Conservation (phyloP, 2,329 filamentous ascomycete genomes). For the Pseudocercospora eumusae region DNA sequence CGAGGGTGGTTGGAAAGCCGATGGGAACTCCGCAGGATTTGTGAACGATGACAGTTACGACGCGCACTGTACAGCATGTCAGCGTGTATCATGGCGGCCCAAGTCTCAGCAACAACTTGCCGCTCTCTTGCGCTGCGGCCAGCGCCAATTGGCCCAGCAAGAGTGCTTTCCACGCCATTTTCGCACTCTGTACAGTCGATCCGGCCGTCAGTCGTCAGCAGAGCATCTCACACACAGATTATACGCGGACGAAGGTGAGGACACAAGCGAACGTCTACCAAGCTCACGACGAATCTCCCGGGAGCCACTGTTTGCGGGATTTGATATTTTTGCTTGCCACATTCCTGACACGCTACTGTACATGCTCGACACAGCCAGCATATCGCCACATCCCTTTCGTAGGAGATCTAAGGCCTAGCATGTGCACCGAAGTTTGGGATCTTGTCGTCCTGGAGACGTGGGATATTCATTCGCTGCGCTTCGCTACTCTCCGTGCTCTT, state of each 20-base stretch:
- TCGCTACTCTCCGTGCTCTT: neutral
- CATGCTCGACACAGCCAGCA: neutral
- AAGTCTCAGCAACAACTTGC: neutral
- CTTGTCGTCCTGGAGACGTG: neutral
- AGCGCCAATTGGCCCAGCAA: conserved; percentile 16
- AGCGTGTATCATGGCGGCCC: neutral
- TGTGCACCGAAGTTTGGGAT: neutral
- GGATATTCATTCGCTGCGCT: neutral
- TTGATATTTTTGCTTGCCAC: neutral
- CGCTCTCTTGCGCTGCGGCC: conserved; percentile 12
- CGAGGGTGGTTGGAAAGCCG: conserved; percentile 21
- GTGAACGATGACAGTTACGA: conserved; percentile 24
- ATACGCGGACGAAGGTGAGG: neutral
- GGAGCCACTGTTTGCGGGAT: neutral
- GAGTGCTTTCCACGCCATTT: conserved; percentile 16
- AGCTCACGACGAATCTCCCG: neutral
- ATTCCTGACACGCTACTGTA: neutral
- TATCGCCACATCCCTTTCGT: neutral
- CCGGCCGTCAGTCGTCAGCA: neutral
- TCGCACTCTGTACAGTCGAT: conserved; percentile 3
- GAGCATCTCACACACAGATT: neutral
- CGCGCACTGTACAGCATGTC: conserved; percentile 15
- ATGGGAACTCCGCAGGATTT: conserved; percentile 17
- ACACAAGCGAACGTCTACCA: neutral
- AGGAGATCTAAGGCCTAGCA: neutral